Evolutionary conservation across 352 stramenopile species (phyloP).

Genomic region (Halophytophthora batemanensis): DNA sequence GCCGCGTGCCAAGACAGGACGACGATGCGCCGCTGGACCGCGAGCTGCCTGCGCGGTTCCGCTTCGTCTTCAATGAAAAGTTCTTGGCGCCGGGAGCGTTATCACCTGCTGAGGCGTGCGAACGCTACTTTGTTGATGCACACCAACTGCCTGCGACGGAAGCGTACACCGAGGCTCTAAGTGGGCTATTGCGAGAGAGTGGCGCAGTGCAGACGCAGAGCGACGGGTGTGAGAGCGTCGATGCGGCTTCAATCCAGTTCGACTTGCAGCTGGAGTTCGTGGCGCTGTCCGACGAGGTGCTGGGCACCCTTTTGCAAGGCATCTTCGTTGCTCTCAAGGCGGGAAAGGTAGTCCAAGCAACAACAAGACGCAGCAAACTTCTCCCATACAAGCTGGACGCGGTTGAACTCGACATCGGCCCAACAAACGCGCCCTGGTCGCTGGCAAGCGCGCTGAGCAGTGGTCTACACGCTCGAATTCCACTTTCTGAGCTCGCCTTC

Average conservation of each 20-base stretch:
- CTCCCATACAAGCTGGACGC: slow-evolving; percentile 12
- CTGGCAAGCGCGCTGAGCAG: slow-evolving; percentile 14
- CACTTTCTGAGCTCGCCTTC: slow-evolving; percentile 25
- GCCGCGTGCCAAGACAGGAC: slow-evolving; percentile 23
- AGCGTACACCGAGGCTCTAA: slow-evolving; percentile 18
- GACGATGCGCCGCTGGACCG: slow-evolving; percentile 26
- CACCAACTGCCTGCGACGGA: slow-evolving; percentile 4
- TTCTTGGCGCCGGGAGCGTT: slow-evolving; percentile 20
- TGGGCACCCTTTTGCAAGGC: slow-evolving; percentile 18
- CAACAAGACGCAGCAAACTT: no score
- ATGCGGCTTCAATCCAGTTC: slow-evolving; percentile 4
- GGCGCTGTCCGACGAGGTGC: slow-evolving; percentile 11
- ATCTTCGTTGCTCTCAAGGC: slow-evolving; percentile 7
- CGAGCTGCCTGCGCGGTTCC: slow-evolving; percentile 23
- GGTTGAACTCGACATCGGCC: slow-evolving; percentile 22
- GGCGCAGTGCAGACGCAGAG: neutral
- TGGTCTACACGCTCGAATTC: neutral
- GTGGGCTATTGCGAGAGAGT: slow-evolving; percentile 8
- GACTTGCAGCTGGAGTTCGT: slow-evolving; percentile 25
- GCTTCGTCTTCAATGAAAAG: slow-evolving; percentile 32
- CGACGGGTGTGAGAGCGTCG: neutral
- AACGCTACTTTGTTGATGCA: slow-evolving; percentile 11
- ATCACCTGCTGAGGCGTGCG: slow-evolving; percentile 22
- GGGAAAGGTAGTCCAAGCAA: neutral
- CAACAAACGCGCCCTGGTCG: slow-evolving; percentile 14